A percentile compares a stretch with the other conserved stretches of the same genome.
Conservation (phyloP, 345 rosid species). For the Arabidopsis arenosa region DNA sequence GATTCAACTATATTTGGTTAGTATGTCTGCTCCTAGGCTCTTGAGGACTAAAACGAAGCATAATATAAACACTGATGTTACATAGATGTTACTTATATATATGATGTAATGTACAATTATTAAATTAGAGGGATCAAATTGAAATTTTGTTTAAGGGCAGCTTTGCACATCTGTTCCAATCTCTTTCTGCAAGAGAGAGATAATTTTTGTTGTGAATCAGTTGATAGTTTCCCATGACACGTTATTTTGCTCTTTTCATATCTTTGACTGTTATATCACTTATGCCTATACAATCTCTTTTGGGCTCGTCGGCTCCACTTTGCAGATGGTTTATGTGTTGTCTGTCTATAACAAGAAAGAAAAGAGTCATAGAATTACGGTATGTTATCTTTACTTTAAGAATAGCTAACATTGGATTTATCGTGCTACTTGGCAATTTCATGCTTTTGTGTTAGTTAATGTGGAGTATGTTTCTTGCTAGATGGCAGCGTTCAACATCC, state of each 20-base stretch:
- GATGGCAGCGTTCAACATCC: conserved; percentile 99
- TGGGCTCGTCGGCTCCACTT: conserved; percentile 27
- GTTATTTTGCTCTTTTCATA: conserved; percentile 8
- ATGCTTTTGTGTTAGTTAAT: conserved; percentile 32
- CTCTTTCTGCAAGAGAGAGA: conserved; percentile 7
- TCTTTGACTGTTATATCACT: conserved; percentile 8
- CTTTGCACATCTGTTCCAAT: conserved; percentile 1
- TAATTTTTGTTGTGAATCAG: conserved; percentile 8
- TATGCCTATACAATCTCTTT: conserved; percentile 14
- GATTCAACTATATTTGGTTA: neutral
- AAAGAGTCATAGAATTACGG: conserved; percentile 85
- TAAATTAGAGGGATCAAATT: neutral
- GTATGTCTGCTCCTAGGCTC: conserved; percentile 20
- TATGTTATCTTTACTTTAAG: conserved; percentile 46
- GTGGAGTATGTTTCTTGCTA: conserved; percentile 42
- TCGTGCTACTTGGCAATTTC: conserved; percentile 6
- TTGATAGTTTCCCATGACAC: conserved; percentile 20
- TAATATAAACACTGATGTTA: neutral
- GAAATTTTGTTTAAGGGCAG: conserved; percentile 7
- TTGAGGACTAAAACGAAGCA: conserved; percentile 24
- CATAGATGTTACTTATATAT: conserved; percentile 5
- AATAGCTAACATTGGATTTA: neutral
- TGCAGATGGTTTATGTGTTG: conserved; percentile 96
- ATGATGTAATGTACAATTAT: neutral
- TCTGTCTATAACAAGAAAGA: conserved; percentile 94